Evolutionary conservation across 225 moss, liverwort and hornwort genomes (phyloP).

Genomic region (Pseudisothecium myosuroides): DNA sequence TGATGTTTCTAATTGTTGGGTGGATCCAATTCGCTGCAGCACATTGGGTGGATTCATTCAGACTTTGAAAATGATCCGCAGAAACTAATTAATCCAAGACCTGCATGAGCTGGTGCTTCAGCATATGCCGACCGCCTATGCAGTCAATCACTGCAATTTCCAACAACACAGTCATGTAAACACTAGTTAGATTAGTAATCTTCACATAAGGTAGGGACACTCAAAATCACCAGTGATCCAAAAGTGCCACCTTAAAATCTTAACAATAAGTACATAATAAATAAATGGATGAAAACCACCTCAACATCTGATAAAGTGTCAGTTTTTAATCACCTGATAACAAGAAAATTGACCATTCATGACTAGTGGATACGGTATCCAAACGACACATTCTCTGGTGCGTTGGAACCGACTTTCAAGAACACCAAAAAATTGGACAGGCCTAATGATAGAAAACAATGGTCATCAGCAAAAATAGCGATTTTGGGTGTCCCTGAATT

Average conservation of each 20-base stretch:
- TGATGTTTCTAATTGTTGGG: background rate
- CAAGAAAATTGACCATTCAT: background rate
- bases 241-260: background rate
- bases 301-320: background rate
- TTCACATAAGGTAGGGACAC: background rate
- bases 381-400: background rate
- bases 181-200: background rate
- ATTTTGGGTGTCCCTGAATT: background rate
- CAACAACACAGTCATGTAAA: background rate
- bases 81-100: background rate
- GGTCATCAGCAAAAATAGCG: background rate
- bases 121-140: background rate
- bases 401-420: background rate
- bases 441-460: background rate
- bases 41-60: background rate
- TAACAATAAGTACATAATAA: background rate
- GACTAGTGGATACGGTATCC: background rate
- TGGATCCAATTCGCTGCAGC: background rate
- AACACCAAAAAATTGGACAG: background rate
- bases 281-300: background rate
- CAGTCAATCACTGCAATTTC: slow-evolving; percentile 6
- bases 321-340: background rate
- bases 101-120: background rate
- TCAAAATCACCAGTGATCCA: background rate
- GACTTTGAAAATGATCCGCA: background rate